These are phyloP conservation scores for Zea luxurians DNA, from an alignment of 176 grass and related monocot species.

Conservation along the genomic window DNA sequence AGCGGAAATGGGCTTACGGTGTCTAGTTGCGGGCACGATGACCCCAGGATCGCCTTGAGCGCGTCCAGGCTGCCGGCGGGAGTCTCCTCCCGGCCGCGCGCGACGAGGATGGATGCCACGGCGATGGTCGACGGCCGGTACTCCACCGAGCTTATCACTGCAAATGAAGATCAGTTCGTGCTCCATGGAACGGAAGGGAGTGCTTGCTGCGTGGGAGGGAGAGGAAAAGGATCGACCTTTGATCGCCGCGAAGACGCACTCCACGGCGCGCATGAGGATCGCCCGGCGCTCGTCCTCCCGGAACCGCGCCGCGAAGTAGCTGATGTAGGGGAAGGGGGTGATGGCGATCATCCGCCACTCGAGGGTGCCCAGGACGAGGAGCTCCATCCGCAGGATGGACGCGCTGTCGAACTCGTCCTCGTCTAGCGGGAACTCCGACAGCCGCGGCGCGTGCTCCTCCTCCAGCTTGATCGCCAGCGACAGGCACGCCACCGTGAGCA, in stretches of 20 bases:
- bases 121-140: slow-evolving; percentile 70
- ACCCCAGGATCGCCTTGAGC: slow-evolving; percentile 50
- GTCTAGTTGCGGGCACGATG: slow-evolving; percentile 58
- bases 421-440: slow-evolving; percentile 59
- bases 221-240: slow-evolving; percentile 36
- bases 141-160: slow-evolving; percentile 71
- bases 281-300: slow-evolving; percentile 37
- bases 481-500: slow-evolving; percentile 78
- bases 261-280: slow-evolving; percentile 54
- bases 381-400: slow-evolving; percentile 80
- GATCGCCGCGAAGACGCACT: slow-evolving; percentile 58
- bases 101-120: slow-evolving; percentile 60
- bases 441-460: slow-evolving; percentile 51
- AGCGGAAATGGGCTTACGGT: slow-evolving; percentile 43
- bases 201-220: background rate
- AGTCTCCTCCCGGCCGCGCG: slow-evolving; percentile 23
- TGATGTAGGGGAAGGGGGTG: slow-evolving; percentile 79
- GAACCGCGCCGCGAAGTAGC: slow-evolving; percentile 60
- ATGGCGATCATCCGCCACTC: slow-evolving; percentile 67
- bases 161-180: slow-evolving; percentile 5
- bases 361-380: slow-evolving; percentile 64
- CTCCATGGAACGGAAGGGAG: background rate
- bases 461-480: slow-evolving; percentile 92
- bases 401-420: slow-evolving; percentile 42
- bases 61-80: slow-evolving; percentile 45